Base-by-base conservation (phyloP, 2,329 filamentous ascomycete species). In the Claviceps lovelessii region DNA sequence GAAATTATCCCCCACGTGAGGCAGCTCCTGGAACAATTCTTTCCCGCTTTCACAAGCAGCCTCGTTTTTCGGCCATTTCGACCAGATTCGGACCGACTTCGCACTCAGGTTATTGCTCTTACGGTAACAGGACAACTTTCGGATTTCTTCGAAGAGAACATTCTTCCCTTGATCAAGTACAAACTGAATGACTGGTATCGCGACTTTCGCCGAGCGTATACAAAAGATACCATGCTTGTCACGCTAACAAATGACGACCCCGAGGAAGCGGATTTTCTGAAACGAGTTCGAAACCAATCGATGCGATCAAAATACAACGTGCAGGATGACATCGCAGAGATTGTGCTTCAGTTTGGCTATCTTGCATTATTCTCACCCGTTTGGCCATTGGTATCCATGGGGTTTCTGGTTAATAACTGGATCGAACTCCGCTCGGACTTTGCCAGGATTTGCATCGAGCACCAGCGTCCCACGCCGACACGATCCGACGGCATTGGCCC, bases 381-480 rank as follows among this genome's bases (percentile, higher is more conserved):
- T 35, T 90, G 86, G 86, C 85, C 86, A 0, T 72, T 89, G 1
- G 85, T 86, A 0, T 79, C 83, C 0, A 72, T 88, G 28, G 85
- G 83, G 0, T 90, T 89, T 65, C 71, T 89, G 15, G 68, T 87
- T 64, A 89, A 89, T 68, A 85, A 89, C 69, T 87, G 85, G 84
- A 72, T 90, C 55, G 86, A 90, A 66, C 74, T 90, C 10, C 83
- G 86, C 10, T 84, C 85, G 3, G 86, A 90, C 62, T 86, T 87
- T 49, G 78, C 86, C 68, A 90, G 89, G 63, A 85, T 90, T 54
- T 86, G 83, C 58, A 73, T 83, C 29, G 84, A 89, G 63, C 85
- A 85, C 71, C 83, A 84, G 58, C 79, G 86, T 1, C 86, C 86
- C 0, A 79, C 76, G 0, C 86, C 86, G 0, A 77, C 78, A 59